Percentiles rank a stretch among this genome's conserved stretches.
These are phyloP conservation scores for Phytophthora aleatoria DNA, from an alignment of 352 stramenopile species.

Conservation along the genomic window DNA sequence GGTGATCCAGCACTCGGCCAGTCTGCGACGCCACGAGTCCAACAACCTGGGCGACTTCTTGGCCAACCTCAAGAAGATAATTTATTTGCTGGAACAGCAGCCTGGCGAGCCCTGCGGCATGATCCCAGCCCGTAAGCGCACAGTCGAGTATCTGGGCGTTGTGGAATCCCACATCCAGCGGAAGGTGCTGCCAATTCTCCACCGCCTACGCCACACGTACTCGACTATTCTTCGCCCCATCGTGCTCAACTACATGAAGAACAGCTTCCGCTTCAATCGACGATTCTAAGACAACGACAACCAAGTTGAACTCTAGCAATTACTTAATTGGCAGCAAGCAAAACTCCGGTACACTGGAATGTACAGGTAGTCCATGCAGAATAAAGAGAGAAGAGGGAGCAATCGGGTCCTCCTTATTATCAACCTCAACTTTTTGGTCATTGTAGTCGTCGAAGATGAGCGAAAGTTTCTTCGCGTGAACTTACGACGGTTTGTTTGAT, in stretches of 20 bases:
- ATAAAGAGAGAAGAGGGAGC: too few species aligned
- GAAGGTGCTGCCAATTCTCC: conserved; percentile 82
- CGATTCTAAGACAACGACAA: conserved; percentile 27
- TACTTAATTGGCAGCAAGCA: conserved; percentile 7
- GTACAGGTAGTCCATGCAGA: not conserved
- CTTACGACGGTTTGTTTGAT: too few species aligned
- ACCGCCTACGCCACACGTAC: conserved; percentile 79
- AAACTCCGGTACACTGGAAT: conserved; percentile 19
- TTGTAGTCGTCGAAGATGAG: too few species aligned
- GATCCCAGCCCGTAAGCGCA: conserved; percentile 75
- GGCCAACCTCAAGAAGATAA: conserved; percentile 89
- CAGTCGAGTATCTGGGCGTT: conserved; percentile 77
- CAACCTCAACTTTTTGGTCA: too few species aligned
- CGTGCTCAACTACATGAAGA: conserved; percentile 79
- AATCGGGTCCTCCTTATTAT: too few species aligned
- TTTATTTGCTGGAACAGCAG: conserved; percentile 89
- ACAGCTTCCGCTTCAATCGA: conserved; percentile 62
- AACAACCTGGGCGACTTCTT: conserved; percentile 85
- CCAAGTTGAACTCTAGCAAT: conserved; percentile 11
- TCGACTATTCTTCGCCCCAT: conserved; percentile 79
- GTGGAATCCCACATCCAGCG: conserved; percentile 86
- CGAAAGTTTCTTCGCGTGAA: too few species aligned
- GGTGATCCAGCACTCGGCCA: conserved; percentile 82
- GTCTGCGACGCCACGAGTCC: conserved; percentile 73
- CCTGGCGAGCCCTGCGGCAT: conserved; percentile 73